Percentiles rank a stretch among this genome's conserved stretches.
Evolutionary conservation across 768 basidiomycete species (phyloP).

Genomic region (Termitomyces sp.): DNA sequence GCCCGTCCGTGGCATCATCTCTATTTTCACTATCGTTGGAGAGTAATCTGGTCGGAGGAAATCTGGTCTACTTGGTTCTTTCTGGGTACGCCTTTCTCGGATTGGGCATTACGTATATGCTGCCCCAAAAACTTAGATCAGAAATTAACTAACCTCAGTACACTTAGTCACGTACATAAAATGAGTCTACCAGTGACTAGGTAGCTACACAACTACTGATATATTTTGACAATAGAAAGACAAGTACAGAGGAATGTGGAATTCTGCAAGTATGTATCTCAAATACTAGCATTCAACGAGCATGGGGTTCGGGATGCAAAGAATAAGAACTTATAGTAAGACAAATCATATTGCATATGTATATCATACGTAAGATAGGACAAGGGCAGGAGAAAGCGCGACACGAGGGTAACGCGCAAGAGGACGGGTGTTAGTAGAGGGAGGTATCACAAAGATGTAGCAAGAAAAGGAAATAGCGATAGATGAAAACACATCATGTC

Average conservation of each 20-base stretch:
- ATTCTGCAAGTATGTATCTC: too few species aligned
- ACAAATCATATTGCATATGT: slow-evolving; percentile 2
- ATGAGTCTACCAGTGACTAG: too few species aligned
- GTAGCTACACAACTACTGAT: too few species aligned
- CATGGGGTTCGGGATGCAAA: too few species aligned
- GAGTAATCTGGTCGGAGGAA: slow-evolving; percentile 33
- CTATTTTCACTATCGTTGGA: slow-evolving; percentile 37
- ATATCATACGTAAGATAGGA: background rate
- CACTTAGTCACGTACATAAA: too few species aligned
- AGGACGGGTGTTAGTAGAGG: background rate
- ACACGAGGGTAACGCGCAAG: background rate
- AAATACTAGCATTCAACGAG: too few species aligned
- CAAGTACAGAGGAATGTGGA: too few species aligned
- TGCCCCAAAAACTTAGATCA: slow-evolving; percentile 11
- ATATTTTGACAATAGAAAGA: too few species aligned
- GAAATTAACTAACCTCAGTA: background rate
- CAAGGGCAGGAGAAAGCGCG: background rate
- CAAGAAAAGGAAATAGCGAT: background rate
- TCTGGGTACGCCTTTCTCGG: slow-evolving; percentile 15
- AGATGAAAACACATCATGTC: background rate
- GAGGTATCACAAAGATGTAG: slow-evolving; percentile 6
- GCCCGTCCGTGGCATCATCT: slow-evolving; percentile 38
- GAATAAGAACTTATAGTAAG: too few species aligned
- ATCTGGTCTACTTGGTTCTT: slow-evolving; percentile 29
- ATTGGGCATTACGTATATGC: slow-evolving; percentile 9